Conservation (phyloP, 2,329 filamentous ascomycete species). For the Hypoxylon sp. region DNA sequence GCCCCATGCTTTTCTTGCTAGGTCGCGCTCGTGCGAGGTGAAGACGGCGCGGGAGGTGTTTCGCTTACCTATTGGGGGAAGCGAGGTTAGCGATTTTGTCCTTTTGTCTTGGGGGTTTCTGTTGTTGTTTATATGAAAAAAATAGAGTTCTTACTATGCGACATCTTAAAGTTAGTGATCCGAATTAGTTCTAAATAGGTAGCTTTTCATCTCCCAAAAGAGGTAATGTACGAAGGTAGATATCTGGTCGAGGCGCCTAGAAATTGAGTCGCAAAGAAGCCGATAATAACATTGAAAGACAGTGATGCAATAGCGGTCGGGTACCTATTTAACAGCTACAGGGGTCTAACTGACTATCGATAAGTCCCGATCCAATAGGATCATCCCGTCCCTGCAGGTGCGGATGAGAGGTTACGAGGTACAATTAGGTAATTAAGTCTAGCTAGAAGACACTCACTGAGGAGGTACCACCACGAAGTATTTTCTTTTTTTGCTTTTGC, state of each 20-base stretch:
- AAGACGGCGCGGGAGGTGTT: slow-evolving; percentile 95
- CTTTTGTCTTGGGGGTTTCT: neutral
- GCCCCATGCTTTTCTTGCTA: slow-evolving; percentile 84
- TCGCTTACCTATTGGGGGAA: slow-evolving; percentile 71
- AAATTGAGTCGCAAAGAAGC: no score
- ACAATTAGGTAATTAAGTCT: slow-evolving; percentile 4
- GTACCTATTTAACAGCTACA: slow-evolving; percentile 7
- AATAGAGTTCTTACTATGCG: slow-evolving; percentile 54
- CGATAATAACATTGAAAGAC: no score
- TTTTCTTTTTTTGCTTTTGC: no score
- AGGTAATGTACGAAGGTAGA: no score
- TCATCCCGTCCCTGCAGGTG: slow-evolving; percentile 27
- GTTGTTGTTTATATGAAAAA: no score
- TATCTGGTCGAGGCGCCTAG: no score
- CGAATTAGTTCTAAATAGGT: neutral
- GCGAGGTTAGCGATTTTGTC: slow-evolving; percentile 22
- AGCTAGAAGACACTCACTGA: no score
- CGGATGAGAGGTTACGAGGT: slow-evolving; percentile 6
- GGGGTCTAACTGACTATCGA: slow-evolving; percentile 6
- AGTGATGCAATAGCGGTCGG: slow-evolving; percentile 10
- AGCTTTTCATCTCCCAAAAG: neutral
- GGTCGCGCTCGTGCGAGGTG: slow-evolving; percentile 86
- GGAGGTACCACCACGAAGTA: no score
- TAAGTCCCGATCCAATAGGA: slow-evolving; percentile 16
- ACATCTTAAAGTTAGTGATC: slow-evolving; percentile 48